Evolutionary conservation across 805 yeast genomes (phyloP), one percentile per base, ranked within the genome.

Genomic region (Ogataea nakhonphanomensis): DNA sequence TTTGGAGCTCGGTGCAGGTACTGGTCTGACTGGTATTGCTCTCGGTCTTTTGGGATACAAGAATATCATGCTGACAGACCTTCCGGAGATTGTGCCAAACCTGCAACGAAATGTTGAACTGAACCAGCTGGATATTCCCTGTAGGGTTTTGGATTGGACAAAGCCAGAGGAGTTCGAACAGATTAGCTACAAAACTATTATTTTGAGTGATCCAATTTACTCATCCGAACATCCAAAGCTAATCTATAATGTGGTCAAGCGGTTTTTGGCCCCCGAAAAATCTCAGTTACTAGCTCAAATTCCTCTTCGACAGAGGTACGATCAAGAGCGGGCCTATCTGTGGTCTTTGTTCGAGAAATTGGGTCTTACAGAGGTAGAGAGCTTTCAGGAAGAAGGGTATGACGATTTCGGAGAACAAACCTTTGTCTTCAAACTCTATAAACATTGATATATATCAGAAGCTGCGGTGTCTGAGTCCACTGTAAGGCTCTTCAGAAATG

Each of bases 1-100:
- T 0, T 58, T 85, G 22, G 99, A 91, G 54, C 65, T 93, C n/a
- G 99, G 99, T 0, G 72, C 98, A 0, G 99, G 99, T 0, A 93
- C 99, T 0, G 99, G 99, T 0, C 67, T 91, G 11, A 83, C 81
- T 3, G 97, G 98, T 0, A 83, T 93, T 25, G 70, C 81, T 0
- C 70, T 85, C 41, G 76, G 74, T 0, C 42, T 69, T 7, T 52
- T 81, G 5, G 88, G 88, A 0, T 57, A 52, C 34, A 43, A 57
- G 45, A 50, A 61, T 0, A 65, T 81, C 1, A 53, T 62, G 9
- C 58, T 88, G 17, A 90, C 98, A 0, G 99, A 91, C 58, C 65
- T 93, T 35, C 79, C 79, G 0, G 93, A 81, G 35, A 90, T 91
- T 30, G 70, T 84, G 0, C 76, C 77, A 0, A 91, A 93, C 53